Evolutionary conservation across 2,329 filamentous ascomycete genomes (phyloP).

Genomic region (Fusarium napiforme): DNA sequence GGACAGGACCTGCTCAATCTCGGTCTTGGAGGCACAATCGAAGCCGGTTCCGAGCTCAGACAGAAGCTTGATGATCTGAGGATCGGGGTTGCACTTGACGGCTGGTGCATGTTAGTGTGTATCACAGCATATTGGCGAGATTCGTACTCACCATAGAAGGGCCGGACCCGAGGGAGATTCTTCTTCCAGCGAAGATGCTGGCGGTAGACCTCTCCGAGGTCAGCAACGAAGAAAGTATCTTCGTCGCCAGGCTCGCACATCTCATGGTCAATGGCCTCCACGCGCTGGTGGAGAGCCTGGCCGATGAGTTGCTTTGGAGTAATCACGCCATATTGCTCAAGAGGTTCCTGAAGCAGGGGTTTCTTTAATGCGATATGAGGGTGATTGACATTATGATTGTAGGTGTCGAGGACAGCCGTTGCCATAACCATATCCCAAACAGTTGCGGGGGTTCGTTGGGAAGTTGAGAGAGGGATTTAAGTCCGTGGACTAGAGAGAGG

Average conservation of each 20-base stretch:
- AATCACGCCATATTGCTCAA: conserved; percentile 55
- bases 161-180: conserved; percentile 90
- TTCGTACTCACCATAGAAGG: conserved; percentile 84
- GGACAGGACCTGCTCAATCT: conserved; percentile 91
- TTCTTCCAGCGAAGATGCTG: conserved; percentile 99
- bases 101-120: conserved; percentile 61
- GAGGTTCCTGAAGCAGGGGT: conserved; percentile 52
- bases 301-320: conserved; percentile 84
- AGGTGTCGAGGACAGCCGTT: conserved; percentile 67
- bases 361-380: conserved; percentile 61
- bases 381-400: conserved; percentile 62
- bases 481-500: conserved; percentile 1
- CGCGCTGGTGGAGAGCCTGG: conserved; percentile 85
- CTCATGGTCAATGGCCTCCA: conserved; percentile 86
- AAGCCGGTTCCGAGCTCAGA: conserved; percentile 92
- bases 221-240: conserved; percentile 97
- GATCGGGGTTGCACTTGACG: conserved; percentile 98
- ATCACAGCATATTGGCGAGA: too few species aligned
- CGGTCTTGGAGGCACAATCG: conserved; percentile 96
- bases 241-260: conserved; percentile 91
- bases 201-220: conserved; percentile 97
- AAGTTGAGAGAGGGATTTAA: conserved; percentile 25
- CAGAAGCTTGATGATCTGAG: conserved; percentile 87
- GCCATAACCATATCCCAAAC: conserved; percentile 73
- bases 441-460: conserved; percentile 37